Percentiles rank a stretch among this genome's conserved stretches.
phyloP scores from a whole-genome alignment of 495 filamentous ascomycete genomes.

The Xylaria curta region DNA sequence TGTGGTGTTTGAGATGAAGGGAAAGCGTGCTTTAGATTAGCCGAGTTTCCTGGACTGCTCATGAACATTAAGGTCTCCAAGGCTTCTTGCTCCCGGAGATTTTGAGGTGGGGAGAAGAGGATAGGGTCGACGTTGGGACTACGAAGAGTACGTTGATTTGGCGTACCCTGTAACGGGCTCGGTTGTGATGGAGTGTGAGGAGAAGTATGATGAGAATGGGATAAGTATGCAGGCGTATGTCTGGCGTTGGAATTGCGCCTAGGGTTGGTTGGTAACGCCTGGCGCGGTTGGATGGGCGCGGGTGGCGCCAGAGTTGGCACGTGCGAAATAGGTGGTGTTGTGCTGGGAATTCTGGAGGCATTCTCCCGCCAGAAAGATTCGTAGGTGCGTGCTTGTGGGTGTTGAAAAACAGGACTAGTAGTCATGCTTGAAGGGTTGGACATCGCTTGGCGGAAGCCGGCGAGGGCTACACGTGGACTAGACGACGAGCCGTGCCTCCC shows the following conservation, averaged over 20 bases:
- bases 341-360: constrained; percentile 29
- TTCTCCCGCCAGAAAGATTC: constrained; percentile 54
- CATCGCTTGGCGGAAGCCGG: constrained; percentile 41
- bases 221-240: constrained; percentile 47
- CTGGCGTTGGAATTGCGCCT: constrained; percentile 49
- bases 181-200: constrained; percentile 49
- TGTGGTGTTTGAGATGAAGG: constrained; percentile 39
- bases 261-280: constrained; percentile 34
- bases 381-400: constrained; percentile 43
- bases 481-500: constrained; percentile 54
- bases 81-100: constrained; percentile 79
- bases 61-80: constrained; percentile 86
- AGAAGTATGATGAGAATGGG: constrained; percentile 45
- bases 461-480: constrained; percentile 49
- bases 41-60: constrained; percentile 82
- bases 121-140: constrained; percentile 70
- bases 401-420: constrained; percentile 39
- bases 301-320: constrained; percentile 61
- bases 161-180: constrained; percentile 43
- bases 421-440: constrained; percentile 41
- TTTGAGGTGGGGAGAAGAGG: constrained; percentile 55
- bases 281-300: constrained; percentile 61
- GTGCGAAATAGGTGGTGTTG: constrained; percentile 36
- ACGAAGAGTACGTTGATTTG: constrained; percentile 41
- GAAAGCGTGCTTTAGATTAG: constrained; percentile 59